A percentile compares a stretch with the other conserved stretches of the same genome.
Evolutionary conservation across 768 basidiomycete species (phyloP).

Genomic region (Phaffia tasmanica): DNA sequence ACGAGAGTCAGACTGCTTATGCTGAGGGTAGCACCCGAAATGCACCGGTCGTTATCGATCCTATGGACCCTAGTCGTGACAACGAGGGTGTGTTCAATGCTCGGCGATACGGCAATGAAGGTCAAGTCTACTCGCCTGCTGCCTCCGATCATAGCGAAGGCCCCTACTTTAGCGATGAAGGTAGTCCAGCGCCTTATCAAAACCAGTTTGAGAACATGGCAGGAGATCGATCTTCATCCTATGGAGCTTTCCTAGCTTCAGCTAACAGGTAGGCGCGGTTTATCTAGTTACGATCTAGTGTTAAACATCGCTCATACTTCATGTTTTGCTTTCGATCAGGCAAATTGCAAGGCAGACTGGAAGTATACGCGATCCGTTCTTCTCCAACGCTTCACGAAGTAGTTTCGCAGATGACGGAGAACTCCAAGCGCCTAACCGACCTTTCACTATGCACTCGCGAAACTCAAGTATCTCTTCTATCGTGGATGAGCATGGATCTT

Average conservation of each 20-base stretch:
- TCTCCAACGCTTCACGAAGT: conserved; percentile 44
- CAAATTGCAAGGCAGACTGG: conserved; percentile 60
- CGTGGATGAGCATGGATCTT: conserved; percentile 78
- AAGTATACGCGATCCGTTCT: conserved; percentile 57
- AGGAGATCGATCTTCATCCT: conserved; percentile 40
- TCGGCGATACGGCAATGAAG: conserved; percentile 8
- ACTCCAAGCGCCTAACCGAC: conserved; percentile 48
- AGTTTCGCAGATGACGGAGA: conserved; percentile 22
- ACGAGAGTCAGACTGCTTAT: conserved; percentile 13
- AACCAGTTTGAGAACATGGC: conserved; percentile 15
- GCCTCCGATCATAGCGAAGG: conserved; percentile 18
- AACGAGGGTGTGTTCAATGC: background rate
- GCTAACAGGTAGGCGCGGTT: conserved; percentile 47
- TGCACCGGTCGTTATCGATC: conserved; percentile 17
- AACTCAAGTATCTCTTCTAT: conserved; percentile 77
- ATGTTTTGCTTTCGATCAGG: conserved; percentile 30
- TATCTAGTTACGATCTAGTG: too few species aligned
- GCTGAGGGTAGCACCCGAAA: conserved; percentile 11
- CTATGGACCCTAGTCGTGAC: conserved; percentile 18
- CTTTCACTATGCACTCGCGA: conserved; percentile 74
- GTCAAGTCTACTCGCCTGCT: conserved; percentile 8
- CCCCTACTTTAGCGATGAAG: conserved; percentile 16
- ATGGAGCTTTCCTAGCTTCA: conserved; percentile 66
- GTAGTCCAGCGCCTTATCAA: conserved; percentile 23
- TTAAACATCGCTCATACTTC: background rate